Base-by-base conservation (phyloP, 2,329 filamentous ascomycete species). In the Phyllosticta paracitricarpa region DNA sequence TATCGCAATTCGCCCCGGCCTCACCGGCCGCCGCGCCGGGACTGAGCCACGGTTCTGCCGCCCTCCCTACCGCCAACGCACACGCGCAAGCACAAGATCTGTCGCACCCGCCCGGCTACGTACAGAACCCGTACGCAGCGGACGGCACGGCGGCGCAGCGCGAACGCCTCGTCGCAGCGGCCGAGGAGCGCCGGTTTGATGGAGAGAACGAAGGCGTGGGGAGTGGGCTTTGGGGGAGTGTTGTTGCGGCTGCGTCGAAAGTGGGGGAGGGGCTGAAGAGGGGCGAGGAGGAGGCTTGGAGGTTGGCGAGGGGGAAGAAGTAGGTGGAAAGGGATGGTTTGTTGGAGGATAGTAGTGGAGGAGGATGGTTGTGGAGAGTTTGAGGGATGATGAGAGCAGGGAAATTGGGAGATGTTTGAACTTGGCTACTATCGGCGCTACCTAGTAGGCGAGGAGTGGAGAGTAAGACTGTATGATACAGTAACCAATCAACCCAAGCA, bases 31-130 rank as follows among this genome's bases (percentile, higher is more conserved):
- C 40, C 40, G 40, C 40, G 12, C 40, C 40, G 6, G 40, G 40
- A 14, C 14, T 48, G 6, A n/a, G 14, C 40, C 3, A 48, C 14
- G 14, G 28, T 8, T 8, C 28, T 3, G 72, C 66, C 22, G n/a
- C 56, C 14, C 25, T 6, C 10, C 53, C 26, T n/a, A 12, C 24
- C 19, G 55, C 71, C 63, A 66, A 68, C 24, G 69, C 64, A 48
- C 69, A 71, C 59, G 63, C 59, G 4, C 7, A 65, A 25, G 67
- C 63, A 25, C 64, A 64, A 33, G 25, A 61, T 62, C 64, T 75
- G 48, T 72, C 75, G 62, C 76, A 79, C 63, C 79, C 79, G 24
- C 75, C 78, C 0, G 77, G 78, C 12, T 81, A 81, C 66, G 68
- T 74, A 59, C 79, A 81, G 64, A 76, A 78, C 62, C 69, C 68